Evolutionary conservation across 768 basidiomycete species (phyloP).

Genomic region (Amanita rimosa): DNA sequence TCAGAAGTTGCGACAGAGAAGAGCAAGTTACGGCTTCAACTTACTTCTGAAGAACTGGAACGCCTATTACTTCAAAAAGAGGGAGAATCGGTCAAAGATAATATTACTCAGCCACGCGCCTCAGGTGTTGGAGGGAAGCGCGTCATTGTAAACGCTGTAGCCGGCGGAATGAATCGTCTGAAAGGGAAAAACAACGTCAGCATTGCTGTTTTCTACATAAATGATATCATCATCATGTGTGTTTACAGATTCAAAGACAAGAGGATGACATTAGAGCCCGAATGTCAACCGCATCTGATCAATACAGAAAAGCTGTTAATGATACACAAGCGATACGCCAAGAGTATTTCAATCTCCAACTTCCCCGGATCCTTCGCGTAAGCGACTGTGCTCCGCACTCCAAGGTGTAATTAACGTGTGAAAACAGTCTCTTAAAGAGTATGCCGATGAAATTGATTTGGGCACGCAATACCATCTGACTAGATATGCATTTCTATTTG

Average conservation of each 20-base stretch:
- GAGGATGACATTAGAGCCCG: conserved; percentile 89
- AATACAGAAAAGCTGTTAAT: conserved; percentile 80
- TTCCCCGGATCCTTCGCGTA: conserved; percentile 88
- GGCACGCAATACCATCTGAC: conserved; percentile 98
- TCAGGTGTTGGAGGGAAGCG: conserved; percentile 64
- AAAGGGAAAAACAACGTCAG: conserved; percentile 85
- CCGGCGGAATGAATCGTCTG: conserved; percentile 66
- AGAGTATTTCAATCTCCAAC: conserved; percentile 96
- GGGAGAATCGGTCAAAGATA: conserved; percentile 85
- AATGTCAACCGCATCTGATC: conserved; percentile 79
- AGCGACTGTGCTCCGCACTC: conserved; percentile 19
- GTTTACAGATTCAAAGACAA: conserved; percentile 67
- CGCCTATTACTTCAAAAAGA: conserved; percentile 89
- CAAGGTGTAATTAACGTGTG: background rate
- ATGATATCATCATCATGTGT: conserved; percentile 2
- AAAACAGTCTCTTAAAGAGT: conserved; percentile 78
- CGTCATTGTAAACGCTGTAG: conserved; percentile 83
- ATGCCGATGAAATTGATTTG: conserved; percentile 90
- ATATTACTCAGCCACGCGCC: conserved; percentile 50
- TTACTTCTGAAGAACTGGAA: conserved; percentile 89
- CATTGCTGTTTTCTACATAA: conserved; percentile 5
- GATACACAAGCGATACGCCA: conserved; percentile 88
- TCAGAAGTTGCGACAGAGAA: conserved; percentile 83
- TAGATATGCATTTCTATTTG: conserved; percentile 89
- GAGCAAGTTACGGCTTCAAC: conserved; percentile 75